phyloP scores from a whole-genome alignment of 1,284 basidiomycete genomes.

The Ceratobasidium sp. region DNA sequence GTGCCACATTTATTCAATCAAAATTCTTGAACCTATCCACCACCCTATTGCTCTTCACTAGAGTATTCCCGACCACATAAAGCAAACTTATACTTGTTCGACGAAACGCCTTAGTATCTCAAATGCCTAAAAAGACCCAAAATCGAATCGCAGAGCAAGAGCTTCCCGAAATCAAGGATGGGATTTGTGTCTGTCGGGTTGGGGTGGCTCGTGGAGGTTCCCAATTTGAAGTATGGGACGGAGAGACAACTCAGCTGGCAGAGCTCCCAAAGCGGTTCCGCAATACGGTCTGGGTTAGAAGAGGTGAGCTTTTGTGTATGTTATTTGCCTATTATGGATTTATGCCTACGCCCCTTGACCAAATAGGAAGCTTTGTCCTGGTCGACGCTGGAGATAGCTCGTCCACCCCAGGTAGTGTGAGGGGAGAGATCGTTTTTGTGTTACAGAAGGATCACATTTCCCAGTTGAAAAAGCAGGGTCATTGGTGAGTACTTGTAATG shows the following conservation, averaged over 20 bases:
- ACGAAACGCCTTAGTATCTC: neutral
- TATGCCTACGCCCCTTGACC: neutral
- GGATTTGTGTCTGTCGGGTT: conserved; percentile 20
- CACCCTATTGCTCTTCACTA: neutral
- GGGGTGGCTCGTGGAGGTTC: conserved; percentile 36
- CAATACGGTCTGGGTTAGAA: conserved; percentile 33
- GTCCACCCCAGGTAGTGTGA: neutral
- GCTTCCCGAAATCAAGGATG: conserved; percentile 32
- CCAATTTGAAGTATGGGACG: conserved; percentile 37
- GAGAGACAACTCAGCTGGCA: conserved; percentile 19
- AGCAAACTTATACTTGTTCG: neutral
- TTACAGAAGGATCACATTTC: conserved; percentile 32
- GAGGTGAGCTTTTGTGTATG: conserved; percentile 7
- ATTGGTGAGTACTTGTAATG: neutral
- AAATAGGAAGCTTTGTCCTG: conserved; percentile 15
- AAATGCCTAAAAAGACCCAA: conserved; percentile 32
- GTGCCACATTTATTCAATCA: conserved; percentile 8
- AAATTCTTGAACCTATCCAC: conserved; percentile 10
- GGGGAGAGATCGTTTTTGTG: conserved; percentile 26
- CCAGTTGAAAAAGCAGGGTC: neutral
- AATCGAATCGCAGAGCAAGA: conserved; percentile 21
- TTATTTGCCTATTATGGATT: too few species aligned
- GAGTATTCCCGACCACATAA: neutral
- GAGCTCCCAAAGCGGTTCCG: conserved; percentile 39
- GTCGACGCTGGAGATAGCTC: neutral